Percentiles rank a stretch among this genome's conserved stretches.
Conservation (phyloP, 2,329 filamentous ascomycete species). For the Chaetomium globosum region DNA sequence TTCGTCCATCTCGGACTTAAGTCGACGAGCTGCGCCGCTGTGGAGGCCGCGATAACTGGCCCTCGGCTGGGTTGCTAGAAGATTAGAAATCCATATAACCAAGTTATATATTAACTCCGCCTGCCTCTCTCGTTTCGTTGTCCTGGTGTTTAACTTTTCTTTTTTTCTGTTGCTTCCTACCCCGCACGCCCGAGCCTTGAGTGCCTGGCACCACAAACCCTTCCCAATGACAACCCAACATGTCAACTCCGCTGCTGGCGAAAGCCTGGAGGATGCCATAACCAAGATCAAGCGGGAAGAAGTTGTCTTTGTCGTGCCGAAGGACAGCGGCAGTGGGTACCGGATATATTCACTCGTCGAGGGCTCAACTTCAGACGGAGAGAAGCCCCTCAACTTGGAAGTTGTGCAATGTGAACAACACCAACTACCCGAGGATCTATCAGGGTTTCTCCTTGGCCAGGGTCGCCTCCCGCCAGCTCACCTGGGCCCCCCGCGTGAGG, state of each 20-base stretch:
- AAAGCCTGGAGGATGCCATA: not conserved
- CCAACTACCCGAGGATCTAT: slow-evolving; percentile 44
- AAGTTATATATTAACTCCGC: slow-evolving; percentile 2
- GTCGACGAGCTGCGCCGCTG: slow-evolving; percentile 16
- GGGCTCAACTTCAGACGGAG: slow-evolving; percentile 8
- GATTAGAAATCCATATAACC: slow-evolving; percentile 19
- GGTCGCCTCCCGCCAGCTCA: slow-evolving; percentile 41
- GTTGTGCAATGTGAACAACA: slow-evolving; percentile 33
- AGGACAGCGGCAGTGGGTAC: slow-evolving; percentile 21
- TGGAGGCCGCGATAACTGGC: not conserved
- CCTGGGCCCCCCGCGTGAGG: slow-evolving; percentile 35
- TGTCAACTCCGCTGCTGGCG: not conserved
- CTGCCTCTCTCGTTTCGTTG: not conserved
- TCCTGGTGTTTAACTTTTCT: not conserved
- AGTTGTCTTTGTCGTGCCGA: slow-evolving; percentile 37
- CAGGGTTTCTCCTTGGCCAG: slow-evolving; percentile 44
- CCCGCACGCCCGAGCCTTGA: not conserved
- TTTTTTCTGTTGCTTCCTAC: not conserved
- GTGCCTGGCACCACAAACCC: not conserved
- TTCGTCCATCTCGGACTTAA: slow-evolving; percentile 24
- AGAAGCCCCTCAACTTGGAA: slow-evolving; percentile 31
- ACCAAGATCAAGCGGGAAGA: slow-evolving; percentile 25
- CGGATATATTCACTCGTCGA: slow-evolving; percentile 33
- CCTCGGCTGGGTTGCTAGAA: not conserved
- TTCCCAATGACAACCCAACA: slow-evolving; percentile 10